Evolutionary conservation across 2,329 filamentous ascomycete genomes (phyloP).

Genomic region (Calycina herbarum): DNA sequence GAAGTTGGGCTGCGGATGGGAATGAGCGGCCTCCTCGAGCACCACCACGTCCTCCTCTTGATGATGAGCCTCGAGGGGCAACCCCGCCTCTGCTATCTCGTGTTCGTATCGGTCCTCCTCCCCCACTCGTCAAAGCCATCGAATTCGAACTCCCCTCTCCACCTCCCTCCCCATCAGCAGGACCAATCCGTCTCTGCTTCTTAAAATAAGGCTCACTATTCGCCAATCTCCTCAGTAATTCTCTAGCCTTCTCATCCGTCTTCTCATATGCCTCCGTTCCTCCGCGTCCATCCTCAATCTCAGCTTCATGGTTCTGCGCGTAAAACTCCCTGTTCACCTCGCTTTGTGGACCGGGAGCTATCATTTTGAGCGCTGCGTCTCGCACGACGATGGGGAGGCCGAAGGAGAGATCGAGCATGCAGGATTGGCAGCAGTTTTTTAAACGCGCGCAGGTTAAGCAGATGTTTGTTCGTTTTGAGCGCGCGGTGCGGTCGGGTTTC

Average conservation of each 20-base stretch:
- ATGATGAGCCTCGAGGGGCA: constrained; percentile 37
- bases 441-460: constrained; percentile 94
- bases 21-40: constrained; percentile 55
- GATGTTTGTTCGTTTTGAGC: constrained; percentile 91
- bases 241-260: constrained; percentile 93
- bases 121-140: constrained; percentile 47
- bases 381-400: constrained; percentile 92
- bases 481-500: constrained; percentile 87
- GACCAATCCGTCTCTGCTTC: constrained; percentile 76
- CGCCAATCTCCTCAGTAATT: constrained; percentile 79
- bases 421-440: constrained; percentile 99
- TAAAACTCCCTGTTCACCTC: constrained; percentile 97
- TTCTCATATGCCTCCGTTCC: constrained; percentile 91
- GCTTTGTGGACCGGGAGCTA: constrained; percentile 87
- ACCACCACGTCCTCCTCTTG: constrained; percentile 42
- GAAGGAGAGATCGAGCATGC: constrained; percentile 97
- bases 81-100: constrained; percentile 58
- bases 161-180: constrained; percentile 47
- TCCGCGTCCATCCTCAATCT: constrained; percentile 87
- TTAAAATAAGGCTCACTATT: constrained; percentile 95
- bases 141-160: constrained; percentile 38
- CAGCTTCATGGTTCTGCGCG: constrained; percentile 93
- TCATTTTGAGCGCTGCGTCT: constrained; percentile 96
- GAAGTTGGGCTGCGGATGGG: constrained; percentile 69
- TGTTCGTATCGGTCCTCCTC: constrained; percentile 77